These are phyloP conservation scores for Phytophthora sp. DNA, from an alignment of 352 stramenopile genomes.

Conservation along the genomic window DNA sequence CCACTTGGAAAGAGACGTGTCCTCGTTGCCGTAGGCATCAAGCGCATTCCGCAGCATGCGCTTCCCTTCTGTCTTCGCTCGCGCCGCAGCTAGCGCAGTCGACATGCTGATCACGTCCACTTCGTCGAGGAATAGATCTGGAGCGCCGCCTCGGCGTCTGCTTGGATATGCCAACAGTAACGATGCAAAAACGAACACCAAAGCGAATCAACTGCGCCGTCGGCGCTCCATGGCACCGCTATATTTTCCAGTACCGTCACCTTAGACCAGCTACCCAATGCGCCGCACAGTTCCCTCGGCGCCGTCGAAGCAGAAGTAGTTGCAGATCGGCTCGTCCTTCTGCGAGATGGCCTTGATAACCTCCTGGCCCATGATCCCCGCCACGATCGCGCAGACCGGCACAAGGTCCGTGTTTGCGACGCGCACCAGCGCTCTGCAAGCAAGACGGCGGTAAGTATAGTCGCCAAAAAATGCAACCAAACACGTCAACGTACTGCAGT, in stretches of 20 bases:
- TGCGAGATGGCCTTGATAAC: conserved; percentile 98
- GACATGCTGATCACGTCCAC: conserved; percentile 42
- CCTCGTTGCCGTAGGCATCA: conserved; percentile 55
- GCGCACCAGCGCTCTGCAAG: conserved; percentile 42
- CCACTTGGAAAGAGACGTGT: conserved; percentile 57
- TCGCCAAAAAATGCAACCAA: neutral
- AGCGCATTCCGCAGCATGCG: conserved; percentile 66
- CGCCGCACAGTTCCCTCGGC: conserved; percentile 56
- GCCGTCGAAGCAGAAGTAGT: conserved; percentile 95
- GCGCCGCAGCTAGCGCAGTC: conserved; percentile 59
- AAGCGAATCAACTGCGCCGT: neutral
- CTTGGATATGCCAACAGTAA: no score
- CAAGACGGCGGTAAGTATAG: no score
- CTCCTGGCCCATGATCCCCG: conserved; percentile 97
- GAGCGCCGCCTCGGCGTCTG: neutral
- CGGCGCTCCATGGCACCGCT: neutral
- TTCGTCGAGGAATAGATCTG: no score
- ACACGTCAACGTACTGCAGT: conserved; percentile 40
- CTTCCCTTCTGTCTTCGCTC: conserved; percentile 73
- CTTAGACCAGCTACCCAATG: conserved; percentile 47
- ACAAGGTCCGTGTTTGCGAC: conserved; percentile 73
- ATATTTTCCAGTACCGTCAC: conserved; percentile 3
- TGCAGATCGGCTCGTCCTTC: conserved; percentile 96
- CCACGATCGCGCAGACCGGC: conserved; percentile 95
- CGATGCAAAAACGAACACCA: no score